phyloP scores from a whole-genome alignment of 768 basidiomycete genomes.

The Collybia sordida region DNA sequence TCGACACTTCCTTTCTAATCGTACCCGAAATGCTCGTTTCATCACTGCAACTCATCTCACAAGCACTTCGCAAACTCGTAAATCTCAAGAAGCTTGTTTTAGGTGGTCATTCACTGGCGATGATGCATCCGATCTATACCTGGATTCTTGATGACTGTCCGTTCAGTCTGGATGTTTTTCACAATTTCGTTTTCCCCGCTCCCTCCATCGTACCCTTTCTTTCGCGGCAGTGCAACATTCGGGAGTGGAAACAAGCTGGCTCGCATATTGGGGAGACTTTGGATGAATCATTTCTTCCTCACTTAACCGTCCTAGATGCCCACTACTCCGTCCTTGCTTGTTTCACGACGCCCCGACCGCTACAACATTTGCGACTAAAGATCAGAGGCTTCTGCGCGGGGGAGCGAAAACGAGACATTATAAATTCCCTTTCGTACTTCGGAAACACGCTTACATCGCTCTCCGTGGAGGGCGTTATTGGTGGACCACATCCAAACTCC shows the following conservation, averaged over 20 bases:
- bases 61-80: slow-evolving; percentile 12
- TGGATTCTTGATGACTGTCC: slow-evolving; percentile 21
- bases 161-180: slow-evolving; percentile 11
- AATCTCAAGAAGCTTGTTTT: slow-evolving; percentile 14
- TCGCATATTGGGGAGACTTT: slow-evolving; percentile 4
- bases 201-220: slow-evolving; percentile 16
- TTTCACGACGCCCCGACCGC: slow-evolving; percentile 10
- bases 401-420: slow-evolving; percentile 4
- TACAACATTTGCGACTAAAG: slow-evolving; percentile 9
- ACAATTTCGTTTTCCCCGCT: slow-evolving; percentile 17
- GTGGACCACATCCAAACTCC: background rate
- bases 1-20: slow-evolving; percentile 18
- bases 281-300: slow-evolving; percentile 10
- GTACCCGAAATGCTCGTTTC: slow-evolving; percentile 15
- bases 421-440: slow-evolving; percentile 11
- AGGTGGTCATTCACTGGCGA: slow-evolving; percentile 16
- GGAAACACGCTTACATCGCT: slow-evolving; percentile 9
- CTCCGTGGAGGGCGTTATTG: slow-evolving; percentile 7
- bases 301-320: slow-evolving; percentile 11
- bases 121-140: slow-evolving; percentile 19
- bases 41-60: slow-evolving; percentile 13
- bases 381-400: slow-evolving; percentile 5
- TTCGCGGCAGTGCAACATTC: slow-evolving; percentile 9
- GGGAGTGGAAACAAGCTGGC: slow-evolving; percentile 16
- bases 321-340: slow-evolving; percentile 11